Percentiles rank a stretch among this genome's conserved stretches.
These are phyloP conservation scores for Cylindrodendrum hubeiense DNA, from an alignment of 2,329 filamentous ascomycete genomes.

Conservation along the genomic window DNA sequence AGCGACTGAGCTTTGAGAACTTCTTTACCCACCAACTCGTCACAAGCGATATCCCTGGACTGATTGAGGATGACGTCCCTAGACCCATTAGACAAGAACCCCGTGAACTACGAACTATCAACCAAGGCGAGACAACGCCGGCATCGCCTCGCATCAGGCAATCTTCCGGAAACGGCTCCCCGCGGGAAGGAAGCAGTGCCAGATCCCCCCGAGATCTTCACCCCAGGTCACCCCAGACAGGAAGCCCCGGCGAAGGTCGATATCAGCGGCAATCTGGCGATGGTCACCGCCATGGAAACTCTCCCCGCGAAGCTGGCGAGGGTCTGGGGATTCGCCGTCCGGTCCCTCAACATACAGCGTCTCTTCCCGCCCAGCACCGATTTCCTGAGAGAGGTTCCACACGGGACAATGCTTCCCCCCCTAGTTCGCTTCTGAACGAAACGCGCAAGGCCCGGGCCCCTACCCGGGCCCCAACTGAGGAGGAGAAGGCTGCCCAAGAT, in stretches of 20 bases:
- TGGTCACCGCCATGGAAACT: constrained; percentile 52
- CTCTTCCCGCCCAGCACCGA: constrained; percentile 60
- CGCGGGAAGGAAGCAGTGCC: constrained; percentile 49
- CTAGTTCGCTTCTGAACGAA: constrained; percentile 50
- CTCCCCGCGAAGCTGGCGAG: constrained; percentile 60
- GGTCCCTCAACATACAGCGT: constrained; percentile 59
- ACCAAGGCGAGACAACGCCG: constrained; percentile 46
- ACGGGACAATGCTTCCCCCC: constrained; percentile 43
- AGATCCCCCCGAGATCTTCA: constrained; percentile 58
- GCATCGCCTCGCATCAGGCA: constrained; percentile 48
- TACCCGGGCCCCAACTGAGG: constrained; percentile 60
- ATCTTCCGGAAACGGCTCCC: constrained; percentile 53
- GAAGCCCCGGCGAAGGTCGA: constrained; percentile 55
- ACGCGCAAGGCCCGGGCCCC: constrained; percentile 45
- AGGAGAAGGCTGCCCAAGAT: constrained; percentile 83
- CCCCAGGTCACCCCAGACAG: constrained; percentile 57
- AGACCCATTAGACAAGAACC: constrained; percentile 53
- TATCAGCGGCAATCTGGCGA: constrained; percentile 46
- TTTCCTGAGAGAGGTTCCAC: constrained; percentile 35
- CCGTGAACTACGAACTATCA: constrained; percentile 51
- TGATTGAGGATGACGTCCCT: constrained; percentile 81
- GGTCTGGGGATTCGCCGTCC: constrained; percentile 67
- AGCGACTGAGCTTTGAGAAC: constrained; percentile 86
- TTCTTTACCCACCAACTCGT: constrained; percentile 86
- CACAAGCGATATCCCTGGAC: constrained; percentile 79